A percentile compares a stretch with the other conserved stretches of the same genome.
Conservation (phyloP, 805 yeast species). For the Starmera amethionina region DNA sequence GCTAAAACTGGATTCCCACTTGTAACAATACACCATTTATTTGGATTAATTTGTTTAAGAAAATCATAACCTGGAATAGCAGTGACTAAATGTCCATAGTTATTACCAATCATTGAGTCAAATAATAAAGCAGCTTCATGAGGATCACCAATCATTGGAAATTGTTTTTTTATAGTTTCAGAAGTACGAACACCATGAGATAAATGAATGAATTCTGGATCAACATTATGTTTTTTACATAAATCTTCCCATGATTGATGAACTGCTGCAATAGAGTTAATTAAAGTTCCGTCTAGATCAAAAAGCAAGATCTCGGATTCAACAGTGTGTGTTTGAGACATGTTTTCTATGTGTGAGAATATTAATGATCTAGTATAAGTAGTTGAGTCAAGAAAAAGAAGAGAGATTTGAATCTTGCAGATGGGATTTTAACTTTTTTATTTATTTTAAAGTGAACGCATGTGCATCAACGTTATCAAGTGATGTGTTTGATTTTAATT, state of each 20-base stretch:
- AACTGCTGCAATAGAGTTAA: slow-evolving; percentile 74
- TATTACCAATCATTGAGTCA: slow-evolving; percentile 51
- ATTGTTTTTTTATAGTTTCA: slow-evolving; percentile 65
- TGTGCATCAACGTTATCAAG: no score
- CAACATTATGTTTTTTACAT: slow-evolving; percentile 59
- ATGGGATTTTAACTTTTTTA: no score
- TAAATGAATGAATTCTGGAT: slow-evolving; percentile 33
- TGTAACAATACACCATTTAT: slow-evolving; percentile 76
- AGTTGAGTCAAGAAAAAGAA: no score
- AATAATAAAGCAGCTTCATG: slow-evolving; percentile 55
- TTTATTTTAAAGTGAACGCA: background rate
- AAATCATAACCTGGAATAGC: slow-evolving; percentile 73
- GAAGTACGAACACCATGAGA: slow-evolving; percentile 75
- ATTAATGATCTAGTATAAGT: no score
- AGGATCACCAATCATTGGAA: slow-evolving; percentile 63
- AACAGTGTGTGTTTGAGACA: slow-evolving; percentile 8
- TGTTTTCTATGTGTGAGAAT: no score
- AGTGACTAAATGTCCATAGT: slow-evolving; percentile 62
- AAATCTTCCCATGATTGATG: slow-evolving; percentile 76
- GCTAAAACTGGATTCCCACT: slow-evolving; percentile 76
- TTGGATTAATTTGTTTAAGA: slow-evolving; percentile 42
- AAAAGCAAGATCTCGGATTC: slow-evolving; percentile 34
- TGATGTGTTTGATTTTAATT: no score
- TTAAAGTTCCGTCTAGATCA: slow-evolving; percentile 84
- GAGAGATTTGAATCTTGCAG: no score